These are phyloP conservation scores for Brettanomyces naardenensis DNA, from an alignment of 805 yeast genomes.

Conservation along the genomic window DNA sequence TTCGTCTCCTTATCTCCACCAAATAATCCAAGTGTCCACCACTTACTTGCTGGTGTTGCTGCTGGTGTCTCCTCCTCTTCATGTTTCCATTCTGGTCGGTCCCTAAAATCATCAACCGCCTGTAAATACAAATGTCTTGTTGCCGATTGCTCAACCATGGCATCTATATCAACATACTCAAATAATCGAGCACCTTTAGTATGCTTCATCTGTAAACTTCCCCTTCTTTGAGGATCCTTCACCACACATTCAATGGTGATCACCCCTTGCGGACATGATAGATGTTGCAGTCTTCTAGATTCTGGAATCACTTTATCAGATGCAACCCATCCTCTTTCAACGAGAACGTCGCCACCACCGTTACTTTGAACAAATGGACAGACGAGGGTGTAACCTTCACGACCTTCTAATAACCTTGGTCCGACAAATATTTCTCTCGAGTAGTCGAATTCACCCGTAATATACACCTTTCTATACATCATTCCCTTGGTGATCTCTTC, in stretches of 20 bases:
- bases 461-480: conserved; percentile 73
- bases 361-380: conserved; percentile 74
- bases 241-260: conserved; percentile 69
- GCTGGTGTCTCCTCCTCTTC: conserved; percentile 2
- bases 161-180: conserved; percentile 73
- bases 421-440: conserved; percentile 87
- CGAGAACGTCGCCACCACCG: conserved; percentile 69
- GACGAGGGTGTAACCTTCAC: conserved; percentile 68
- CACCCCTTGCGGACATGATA: conserved; percentile 66
- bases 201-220: conserved; percentile 59
- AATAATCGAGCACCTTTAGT: conserved; percentile 61
- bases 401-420: conserved; percentile 69
- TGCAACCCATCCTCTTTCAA: conserved; percentile 89
- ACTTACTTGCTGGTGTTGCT: conserved; percentile 3
- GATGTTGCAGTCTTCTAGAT: conserved; percentile 50
- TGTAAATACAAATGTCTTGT: conserved; percentile 72
- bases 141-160: conserved; percentile 64
- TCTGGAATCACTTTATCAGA: conserved; percentile 56
- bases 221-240: conserved; percentile 57
- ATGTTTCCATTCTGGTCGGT: conserved; percentile 44
- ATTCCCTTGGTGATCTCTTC: conserved; percentile 55
- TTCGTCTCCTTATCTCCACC: conserved; percentile 11
- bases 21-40: conserved; percentile 21
- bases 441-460: conserved; percentile 75
- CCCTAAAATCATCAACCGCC: conserved; percentile 57